phyloP scores from a whole-genome alignment of 176 grass and related monocot species.

The Aegilops tauschii region DNA sequence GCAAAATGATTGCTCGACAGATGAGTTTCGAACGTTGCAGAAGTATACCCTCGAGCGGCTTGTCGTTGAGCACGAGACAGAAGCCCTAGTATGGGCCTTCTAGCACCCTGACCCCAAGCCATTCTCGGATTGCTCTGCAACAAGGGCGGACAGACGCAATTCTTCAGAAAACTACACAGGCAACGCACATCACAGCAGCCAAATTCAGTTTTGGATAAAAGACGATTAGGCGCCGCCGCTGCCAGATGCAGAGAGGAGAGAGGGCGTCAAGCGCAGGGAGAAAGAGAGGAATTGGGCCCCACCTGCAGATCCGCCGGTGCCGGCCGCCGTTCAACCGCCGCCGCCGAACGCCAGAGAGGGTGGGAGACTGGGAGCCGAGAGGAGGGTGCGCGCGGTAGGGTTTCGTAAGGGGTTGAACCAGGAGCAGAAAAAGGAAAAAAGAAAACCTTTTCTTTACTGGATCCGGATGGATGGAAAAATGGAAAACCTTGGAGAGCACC shows the following conservation, averaged over 20 bases:
- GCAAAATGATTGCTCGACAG: not conserved
- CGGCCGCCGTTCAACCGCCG: not conserved
- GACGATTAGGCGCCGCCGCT: not conserved
- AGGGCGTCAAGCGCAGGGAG: not conserved
- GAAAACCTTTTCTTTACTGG: too few relatives aligned
- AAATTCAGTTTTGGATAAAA: not conserved
- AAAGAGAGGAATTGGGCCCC: not conserved
- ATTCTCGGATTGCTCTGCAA: constrained; percentile 28
- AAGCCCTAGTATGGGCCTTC: constrained; percentile 23
- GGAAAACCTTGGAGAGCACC: too few relatives aligned
- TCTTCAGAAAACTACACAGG: not conserved
- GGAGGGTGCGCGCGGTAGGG: not conserved
- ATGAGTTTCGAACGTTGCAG: not conserved
- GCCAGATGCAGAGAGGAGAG: not conserved
- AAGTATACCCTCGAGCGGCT: constrained; percentile 14
- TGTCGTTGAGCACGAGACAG: constrained; percentile 28
- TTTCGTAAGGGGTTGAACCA: not conserved
- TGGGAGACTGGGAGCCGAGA: not conserved
- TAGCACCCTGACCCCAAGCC: constrained; percentile 40
- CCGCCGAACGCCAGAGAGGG: not conserved
- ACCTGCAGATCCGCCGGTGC: not conserved
- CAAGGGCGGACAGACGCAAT: not conserved
- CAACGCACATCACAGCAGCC: not conserved
- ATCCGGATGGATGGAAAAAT: too few relatives aligned
- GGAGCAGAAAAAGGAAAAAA: too few relatives aligned